Evolutionary conservation across 1,139 yeast genomes (phyloP).

Genomic region (Geotrichum reessii): DNA sequence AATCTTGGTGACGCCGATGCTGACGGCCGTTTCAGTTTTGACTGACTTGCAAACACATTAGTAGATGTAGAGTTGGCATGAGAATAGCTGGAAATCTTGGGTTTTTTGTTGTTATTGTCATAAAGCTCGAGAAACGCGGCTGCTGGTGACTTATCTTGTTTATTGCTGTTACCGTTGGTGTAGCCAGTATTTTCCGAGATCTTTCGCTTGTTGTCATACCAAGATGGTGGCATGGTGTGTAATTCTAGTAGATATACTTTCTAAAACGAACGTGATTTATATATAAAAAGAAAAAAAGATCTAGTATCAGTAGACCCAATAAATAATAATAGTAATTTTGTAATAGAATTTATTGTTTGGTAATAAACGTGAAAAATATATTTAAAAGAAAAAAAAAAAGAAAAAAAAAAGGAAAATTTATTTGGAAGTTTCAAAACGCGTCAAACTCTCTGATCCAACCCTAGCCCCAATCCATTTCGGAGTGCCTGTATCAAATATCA

Average conservation of each 20-base stretch:
- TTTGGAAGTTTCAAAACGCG: conserved; percentile 5
- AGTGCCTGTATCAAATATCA: background rate
- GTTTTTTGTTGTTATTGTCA: background rate
- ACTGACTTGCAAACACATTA: conserved; percentile 6
- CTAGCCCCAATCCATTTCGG: background rate
- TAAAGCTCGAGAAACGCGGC: background rate
- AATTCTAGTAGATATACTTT: background rate
- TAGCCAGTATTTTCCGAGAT: conserved; percentile 3
- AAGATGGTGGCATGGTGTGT: conserved; percentile 13
- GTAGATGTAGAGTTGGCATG: background rate
- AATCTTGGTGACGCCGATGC: conserved; percentile 20
- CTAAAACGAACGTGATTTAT: background rate
- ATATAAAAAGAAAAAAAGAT: background rate
- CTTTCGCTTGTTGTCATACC: conserved; percentile 17
- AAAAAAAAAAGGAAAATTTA: background rate
- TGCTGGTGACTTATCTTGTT: conserved; percentile 7
- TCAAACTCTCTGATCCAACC: background rate
- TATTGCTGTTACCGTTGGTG: background rate
- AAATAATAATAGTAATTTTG: background rate
- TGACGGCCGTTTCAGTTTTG: conserved; percentile 15
- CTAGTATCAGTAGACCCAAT: background rate
- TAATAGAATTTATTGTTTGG: background rate
- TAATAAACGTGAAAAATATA: background rate
- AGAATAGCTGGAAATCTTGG: background rate
- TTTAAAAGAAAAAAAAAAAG: background rate